Evolutionary conservation across 176 grass and related monocot genomes (phyloP), one percentile per base, ranked within the genome.

Genomic region (Juncus effusus): DNA sequence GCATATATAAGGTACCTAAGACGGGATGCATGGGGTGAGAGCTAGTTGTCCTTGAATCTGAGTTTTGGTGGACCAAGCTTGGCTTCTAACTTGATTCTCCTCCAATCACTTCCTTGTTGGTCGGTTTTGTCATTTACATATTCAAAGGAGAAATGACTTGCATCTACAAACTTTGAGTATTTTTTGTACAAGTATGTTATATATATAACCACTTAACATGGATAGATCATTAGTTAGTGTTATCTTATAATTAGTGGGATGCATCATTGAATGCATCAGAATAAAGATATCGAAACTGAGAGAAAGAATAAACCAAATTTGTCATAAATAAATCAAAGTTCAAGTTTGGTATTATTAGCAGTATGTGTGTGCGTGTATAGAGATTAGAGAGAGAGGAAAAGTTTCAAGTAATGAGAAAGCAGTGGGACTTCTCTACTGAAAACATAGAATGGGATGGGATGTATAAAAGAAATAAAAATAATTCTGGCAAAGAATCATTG

Each of bases 401-500:
- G 7, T 55, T 59, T 4, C n/a, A 59, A 42, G 14, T 38, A 58
- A 57, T 58, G 54, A 55, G 52, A 42, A 16, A 42, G 38, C 37
- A 71, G 36, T 71, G 67, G 42, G 53, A 16, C 13, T 16, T 57
- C 38, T 38, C 55, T 57, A 59, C 67, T 41, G 44, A 47, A 47
- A 4, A 69, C 4, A 42, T 0, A 56, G 12, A 70, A 3, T 56
- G 10, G 61, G 44, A 55, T 76, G 63, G 28, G 66, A 51, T 72
- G 79, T 62, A 54, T 69, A 64, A 74, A 69, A 51, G 42, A 60
- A 69, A 71, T 62, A 51, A 59, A 62, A 61, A 58, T 63, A 82
- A 90, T 74, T 74, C 71, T 82, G 75, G 63, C 60, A 71, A 52
- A 74, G 76, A 72, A 82, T 87, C 69, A 71, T 74, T 67, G 67